Evolutionary conservation across 768 basidiomycete genomes (phyloP), one percentile per base, ranked within the genome.

Genomic region (Lyophyllum atratum): DNA sequence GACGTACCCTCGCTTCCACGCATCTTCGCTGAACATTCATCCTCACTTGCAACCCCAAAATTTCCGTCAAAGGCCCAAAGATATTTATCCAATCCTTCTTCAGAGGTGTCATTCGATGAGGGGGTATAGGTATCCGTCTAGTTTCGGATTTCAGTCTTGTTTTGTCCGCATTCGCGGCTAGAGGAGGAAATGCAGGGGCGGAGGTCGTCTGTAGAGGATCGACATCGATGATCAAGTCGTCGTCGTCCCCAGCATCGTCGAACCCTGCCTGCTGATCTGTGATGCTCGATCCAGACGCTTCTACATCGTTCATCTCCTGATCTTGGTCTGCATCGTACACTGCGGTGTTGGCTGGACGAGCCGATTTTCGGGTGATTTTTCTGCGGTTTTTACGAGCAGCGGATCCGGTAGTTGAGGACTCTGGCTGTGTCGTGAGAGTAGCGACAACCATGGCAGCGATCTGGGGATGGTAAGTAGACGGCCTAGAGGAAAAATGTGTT

Each of bases 71-170:
- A 0, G 97, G 97, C 0, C 93, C 91, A 69, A 98, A 67, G 7
- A 67, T 63, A 44, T 67, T 65, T 34, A 65, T 59, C 64, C 66
- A 65, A 40, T 67, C 66, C 43, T 64, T 93, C 75, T 97, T 96
- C 52, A 98, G 73, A 2, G 97, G 97, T 10, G 95, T 94, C 93
- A 98, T 95, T 50, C 97, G 86, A 71, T 99, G 97, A 9, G 94
- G 94, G 12, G 97, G 97, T 70, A 99, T 91, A 11, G 92, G 79
- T 66, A 99, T 85, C 52, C 93, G 83, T 68, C 96, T 79, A n/a
- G 82, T 86, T 73, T 98, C 96, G 4, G 91, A 87, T 70, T 89
- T 93, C 56, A 88, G 76, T 10, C 79, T 71, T 0, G 82, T 74
- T 55, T 80, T 78, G 25, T 79, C 78, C 8, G 82, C 84, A 45